These are phyloP conservation scores for Candida germanica DNA, from an alignment of 805 yeast species.

Conservation along the genomic window DNA sequence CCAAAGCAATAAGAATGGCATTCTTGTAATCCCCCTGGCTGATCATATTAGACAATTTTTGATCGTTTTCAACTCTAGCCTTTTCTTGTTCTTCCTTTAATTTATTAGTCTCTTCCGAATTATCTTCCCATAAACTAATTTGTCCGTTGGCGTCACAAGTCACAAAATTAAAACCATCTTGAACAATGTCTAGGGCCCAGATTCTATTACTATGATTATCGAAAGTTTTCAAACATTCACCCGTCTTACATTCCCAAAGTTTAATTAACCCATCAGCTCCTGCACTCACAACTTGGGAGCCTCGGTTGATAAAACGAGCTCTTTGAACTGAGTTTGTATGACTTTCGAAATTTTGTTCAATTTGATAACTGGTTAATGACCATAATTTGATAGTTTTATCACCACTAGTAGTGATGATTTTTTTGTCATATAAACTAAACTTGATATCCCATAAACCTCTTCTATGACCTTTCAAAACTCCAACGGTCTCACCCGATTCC, in stretches of 20 bases:
- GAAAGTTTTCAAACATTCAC: constrained; percentile 78
- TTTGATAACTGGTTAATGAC: constrained; percentile 76
- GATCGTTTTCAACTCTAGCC: constrained; percentile 78
- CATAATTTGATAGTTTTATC: constrained; percentile 89
- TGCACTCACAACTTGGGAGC: constrained; percentile 66
- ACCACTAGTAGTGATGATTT: constrained; percentile 82
- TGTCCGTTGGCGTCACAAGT: constrained; percentile 96
- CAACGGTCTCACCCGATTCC: constrained; percentile 82
- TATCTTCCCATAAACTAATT: constrained; percentile 84
- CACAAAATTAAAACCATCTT: constrained; percentile 67
- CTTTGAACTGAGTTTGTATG: constrained; percentile 91
- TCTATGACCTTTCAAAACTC: constrained; percentile 83
- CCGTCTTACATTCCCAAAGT: constrained; percentile 74
- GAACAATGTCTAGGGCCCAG: constrained; percentile 76
- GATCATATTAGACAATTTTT: constrained; percentile 73
- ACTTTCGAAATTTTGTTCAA: constrained; percentile 85
- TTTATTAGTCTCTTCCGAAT: constrained; percentile 67
- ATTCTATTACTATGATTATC: constrained; percentile 92
- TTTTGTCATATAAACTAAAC: constrained; percentile 77
- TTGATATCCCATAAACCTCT: constrained; percentile 92
- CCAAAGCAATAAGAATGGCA: constrained; percentile 82
- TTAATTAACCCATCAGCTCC: constrained; percentile 96
- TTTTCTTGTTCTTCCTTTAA: constrained; percentile 52
- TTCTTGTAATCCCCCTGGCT: constrained; percentile 76
- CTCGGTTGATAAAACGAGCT: constrained; percentile 63